Conservation (phyloP, 2,329 filamentous ascomycete species). For the Calonectria henricotiae region DNA sequence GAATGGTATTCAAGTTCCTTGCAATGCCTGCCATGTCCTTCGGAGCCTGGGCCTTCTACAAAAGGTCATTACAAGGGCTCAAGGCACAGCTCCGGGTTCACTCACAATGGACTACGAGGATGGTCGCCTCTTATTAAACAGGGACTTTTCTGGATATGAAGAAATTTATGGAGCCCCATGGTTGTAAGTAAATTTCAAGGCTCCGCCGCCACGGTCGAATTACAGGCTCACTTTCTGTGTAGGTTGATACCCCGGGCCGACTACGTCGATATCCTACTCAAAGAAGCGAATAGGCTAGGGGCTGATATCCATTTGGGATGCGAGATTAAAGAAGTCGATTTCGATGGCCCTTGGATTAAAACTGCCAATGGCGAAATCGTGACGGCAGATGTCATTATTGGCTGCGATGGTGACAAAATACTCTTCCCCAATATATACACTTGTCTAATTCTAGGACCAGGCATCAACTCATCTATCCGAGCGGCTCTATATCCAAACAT, state of each 20-base stretch:
- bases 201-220: background rate
- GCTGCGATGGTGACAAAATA: conserved; percentile 36
- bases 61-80: conserved; percentile 13
- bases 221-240: background rate
- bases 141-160: conserved; percentile 32
- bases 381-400: conserved; percentile 39
- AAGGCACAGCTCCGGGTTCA: background rate
- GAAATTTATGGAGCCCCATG: conserved; percentile 43
- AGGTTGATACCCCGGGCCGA: conserved; percentile 42
- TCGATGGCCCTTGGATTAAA: conserved; percentile 28
- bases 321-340: conserved; percentile 34
- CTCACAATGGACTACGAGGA: conserved; percentile 14
- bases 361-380: conserved; percentile 28
- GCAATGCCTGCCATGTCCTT: conserved; percentile 42
- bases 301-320: conserved; percentile 25
- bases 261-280: conserved; percentile 30
- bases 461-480: conserved; percentile 11
- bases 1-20: conserved; percentile 43
- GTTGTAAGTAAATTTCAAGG: conserved; percentile 35
- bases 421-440: background rate
- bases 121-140: conserved; percentile 24
- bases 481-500: background rate
- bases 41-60: conserved; percentile 42
- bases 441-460: conserved; percentile 5
- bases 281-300: conserved; percentile 29